Evolutionary conservation across 2,329 filamentous ascomycete genomes (phyloP).

Genomic region (Xylaria sp.): DNA sequence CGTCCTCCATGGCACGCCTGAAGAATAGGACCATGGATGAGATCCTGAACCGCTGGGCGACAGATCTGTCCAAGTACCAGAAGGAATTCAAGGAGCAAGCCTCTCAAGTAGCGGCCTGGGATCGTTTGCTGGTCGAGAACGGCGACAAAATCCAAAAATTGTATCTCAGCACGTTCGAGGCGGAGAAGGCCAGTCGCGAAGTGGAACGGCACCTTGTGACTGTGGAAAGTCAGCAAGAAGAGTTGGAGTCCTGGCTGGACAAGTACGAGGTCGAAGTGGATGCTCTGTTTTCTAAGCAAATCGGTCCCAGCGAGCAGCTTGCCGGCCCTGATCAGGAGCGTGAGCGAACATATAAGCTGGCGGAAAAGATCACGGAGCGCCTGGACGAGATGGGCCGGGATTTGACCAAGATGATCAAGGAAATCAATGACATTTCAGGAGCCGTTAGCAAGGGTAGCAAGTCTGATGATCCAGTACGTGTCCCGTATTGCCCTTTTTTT

Average conservation of each 20-base stretch:
- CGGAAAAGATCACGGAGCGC: constrained; percentile 90
- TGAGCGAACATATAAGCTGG: constrained; percentile 94
- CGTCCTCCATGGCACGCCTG: constrained; percentile 85
- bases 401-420: constrained; percentile 94
- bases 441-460: constrained; percentile 90
- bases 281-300: constrained; percentile 82
- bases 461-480: constrained; percentile 80
- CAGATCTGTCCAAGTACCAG: constrained; percentile 93
- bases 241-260: constrained; percentile 87
- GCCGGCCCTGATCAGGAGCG: constrained; percentile 94
- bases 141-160: constrained; percentile 94
- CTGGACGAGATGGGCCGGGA: constrained; percentile 95
- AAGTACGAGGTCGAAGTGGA: constrained; percentile 93
- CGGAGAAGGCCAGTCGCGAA: constrained; percentile 90
- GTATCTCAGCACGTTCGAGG: constrained; percentile 91
- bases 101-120: constrained; percentile 87
- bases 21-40: constrained; percentile 99
- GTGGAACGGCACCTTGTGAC: constrained; percentile 90
- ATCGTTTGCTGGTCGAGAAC: constrained; percentile 91
- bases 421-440: constrained; percentile 93
- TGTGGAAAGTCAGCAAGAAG: constrained; percentile 92
- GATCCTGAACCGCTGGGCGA: constrained; percentile 96
- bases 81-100: constrained; percentile 96
- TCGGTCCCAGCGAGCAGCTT: constrained; percentile 78
- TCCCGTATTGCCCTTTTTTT: constrained; percentile 2